Percentiles rank a stretch among this genome's conserved stretches.
These are phyloP conservation scores for Phoma sp. DNA, from an alignment of 2,329 filamentous ascomycete species.

Conservation along the genomic window DNA sequence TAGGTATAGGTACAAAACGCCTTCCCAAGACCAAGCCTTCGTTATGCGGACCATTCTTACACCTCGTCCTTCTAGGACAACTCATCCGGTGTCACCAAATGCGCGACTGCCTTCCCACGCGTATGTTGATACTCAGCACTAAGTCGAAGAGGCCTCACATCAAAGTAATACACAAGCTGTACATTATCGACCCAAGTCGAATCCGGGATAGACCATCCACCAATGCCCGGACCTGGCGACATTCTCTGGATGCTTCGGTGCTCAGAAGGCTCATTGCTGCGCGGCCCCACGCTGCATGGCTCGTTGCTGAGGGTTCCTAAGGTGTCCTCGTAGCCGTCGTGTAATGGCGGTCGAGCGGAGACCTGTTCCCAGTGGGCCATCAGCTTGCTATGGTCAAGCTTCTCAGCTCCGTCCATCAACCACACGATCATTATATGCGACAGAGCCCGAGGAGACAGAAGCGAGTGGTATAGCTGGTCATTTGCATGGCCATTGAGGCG, in stretches of 20 bases:
- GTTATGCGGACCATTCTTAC: background rate
- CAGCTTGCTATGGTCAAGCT: background rate
- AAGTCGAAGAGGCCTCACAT: slow-evolving; percentile 34
- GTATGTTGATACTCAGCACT: slow-evolving; percentile 40
- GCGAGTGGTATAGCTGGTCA: too few relatives aligned
- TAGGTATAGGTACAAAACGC: background rate
- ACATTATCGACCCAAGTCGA: background rate
- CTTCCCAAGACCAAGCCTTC: background rate
- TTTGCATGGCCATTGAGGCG: background rate
- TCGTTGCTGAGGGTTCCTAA: slow-evolving; percentile 8
- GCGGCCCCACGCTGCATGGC: background rate
- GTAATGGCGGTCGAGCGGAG: background rate
- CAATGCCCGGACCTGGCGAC: slow-evolving; percentile 35
- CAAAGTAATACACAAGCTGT: slow-evolving; percentile 30
- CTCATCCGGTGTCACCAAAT: background rate
- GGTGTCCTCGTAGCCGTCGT: background rate
- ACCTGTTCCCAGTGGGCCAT: background rate
- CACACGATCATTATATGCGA: background rate
- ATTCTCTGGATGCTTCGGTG: slow-evolving; percentile 20
- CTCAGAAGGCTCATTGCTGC: slow-evolving; percentile 16
- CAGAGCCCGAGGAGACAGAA: background rate
- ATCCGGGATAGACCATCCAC: slow-evolving; percentile 18
- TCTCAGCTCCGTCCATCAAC: background rate
- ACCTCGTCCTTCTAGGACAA: background rate
- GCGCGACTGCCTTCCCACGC: slow-evolving; percentile 22